Percentiles rank a stretch among this genome's conserved stretches.
Evolutionary conservation across 1,139 yeast genomes (phyloP).

Genomic region (Candida sp.): DNA sequence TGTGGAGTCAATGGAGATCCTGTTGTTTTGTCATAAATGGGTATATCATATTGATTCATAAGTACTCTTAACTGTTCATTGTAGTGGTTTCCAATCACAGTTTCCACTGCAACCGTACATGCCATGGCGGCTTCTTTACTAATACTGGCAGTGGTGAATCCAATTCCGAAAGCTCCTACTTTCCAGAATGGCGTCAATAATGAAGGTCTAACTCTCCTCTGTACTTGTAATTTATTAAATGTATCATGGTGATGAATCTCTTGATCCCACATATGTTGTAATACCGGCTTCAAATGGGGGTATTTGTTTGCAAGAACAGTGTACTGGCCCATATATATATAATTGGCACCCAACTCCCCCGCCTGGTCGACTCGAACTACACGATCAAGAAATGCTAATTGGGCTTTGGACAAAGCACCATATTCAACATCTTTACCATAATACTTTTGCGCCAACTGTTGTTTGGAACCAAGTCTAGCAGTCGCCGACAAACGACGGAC

Average conservation of each 20-base stretch:
- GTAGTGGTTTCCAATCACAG: conserved; percentile 96
- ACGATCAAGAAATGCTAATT: conserved; percentile 68
- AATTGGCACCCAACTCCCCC: conserved; percentile 97
- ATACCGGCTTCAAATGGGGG: conserved; percentile 68
- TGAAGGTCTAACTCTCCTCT: conserved; percentile 87
- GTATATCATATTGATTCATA: conserved; percentile 53
- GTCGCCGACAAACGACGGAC: conserved; percentile 3
- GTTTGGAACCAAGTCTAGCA: background rate
- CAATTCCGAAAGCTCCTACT: conserved; percentile 83
- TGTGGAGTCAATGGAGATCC: conserved; percentile 24
- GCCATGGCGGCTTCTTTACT: conserved; percentile 99
- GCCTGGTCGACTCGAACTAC: conserved; percentile 94
- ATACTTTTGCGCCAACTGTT: conserved; percentile 15
- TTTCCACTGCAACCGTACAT: conserved; percentile 98
- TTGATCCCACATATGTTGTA: conserved; percentile 98
- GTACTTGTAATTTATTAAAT: conserved; percentile 72
- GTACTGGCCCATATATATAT: conserved; percentile 69
- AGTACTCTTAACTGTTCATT: conserved; percentile 83
- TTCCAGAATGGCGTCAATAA: conserved; percentile 92
- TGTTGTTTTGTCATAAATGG: conserved; percentile 41
- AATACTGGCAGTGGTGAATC: conserved; percentile 80
- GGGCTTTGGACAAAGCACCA: conserved; percentile 53
- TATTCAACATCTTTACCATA: conserved; percentile 22
- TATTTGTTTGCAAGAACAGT: conserved; percentile 65
- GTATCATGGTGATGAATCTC: conserved; percentile 88